Evolutionary conservation across 352 stramenopile species (phyloP).

Genomic region (Phytophthora vignae): DNA sequence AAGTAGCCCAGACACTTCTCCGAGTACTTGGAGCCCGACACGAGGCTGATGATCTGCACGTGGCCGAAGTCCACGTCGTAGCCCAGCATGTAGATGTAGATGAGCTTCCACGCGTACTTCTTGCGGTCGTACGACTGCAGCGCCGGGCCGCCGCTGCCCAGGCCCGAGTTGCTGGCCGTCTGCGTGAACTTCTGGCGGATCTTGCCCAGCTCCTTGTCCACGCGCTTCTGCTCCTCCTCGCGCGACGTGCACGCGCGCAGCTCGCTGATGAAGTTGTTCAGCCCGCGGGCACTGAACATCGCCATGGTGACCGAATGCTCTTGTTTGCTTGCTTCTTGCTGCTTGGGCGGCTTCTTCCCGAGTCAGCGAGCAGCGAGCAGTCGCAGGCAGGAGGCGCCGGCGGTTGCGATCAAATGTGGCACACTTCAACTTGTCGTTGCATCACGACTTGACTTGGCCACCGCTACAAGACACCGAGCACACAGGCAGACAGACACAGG

Average conservation of each 20-base stretch:
- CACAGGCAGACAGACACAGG: not conserved
- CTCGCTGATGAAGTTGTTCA: slow-evolving; percentile 90
- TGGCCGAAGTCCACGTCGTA: slow-evolving; percentile 99
- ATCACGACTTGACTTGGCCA: not conserved
- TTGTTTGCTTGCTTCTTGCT: not conserved
- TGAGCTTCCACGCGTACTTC: slow-evolving; percentile 99
- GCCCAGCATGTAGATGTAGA: slow-evolving; percentile 99
- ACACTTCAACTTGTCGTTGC: not conserved
- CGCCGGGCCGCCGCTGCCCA: slow-evolving; percentile 37
- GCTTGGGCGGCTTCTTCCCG: slow-evolving; percentile 17
- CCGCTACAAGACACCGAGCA: not conserved
- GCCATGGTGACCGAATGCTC: slow-evolving; percentile 48
- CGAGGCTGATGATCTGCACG: slow-evolving; percentile 97
- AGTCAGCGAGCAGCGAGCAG: slow-evolving; percentile 5
- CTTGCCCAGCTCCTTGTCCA: slow-evolving; percentile 98
- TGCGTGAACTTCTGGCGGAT: slow-evolving; percentile 98
- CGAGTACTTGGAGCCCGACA: slow-evolving; percentile 94
- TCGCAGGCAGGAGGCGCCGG: not conserved
- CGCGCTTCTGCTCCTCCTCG: slow-evolving; percentile 95
- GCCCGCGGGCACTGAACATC: slow-evolving; percentile 79
- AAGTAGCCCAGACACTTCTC: slow-evolving; percentile 97
- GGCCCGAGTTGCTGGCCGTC: slow-evolving; percentile 25
- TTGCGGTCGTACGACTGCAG: slow-evolving; percentile 97
- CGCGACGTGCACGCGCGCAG: slow-evolving; percentile 77
- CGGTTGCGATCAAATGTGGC: slow-evolving; percentile 6